Evolutionary conservation across 306 rosid genomes (phyloP), one percentile per base, ranked within the genome.

Genomic region (Benincasa hispida): DNA sequence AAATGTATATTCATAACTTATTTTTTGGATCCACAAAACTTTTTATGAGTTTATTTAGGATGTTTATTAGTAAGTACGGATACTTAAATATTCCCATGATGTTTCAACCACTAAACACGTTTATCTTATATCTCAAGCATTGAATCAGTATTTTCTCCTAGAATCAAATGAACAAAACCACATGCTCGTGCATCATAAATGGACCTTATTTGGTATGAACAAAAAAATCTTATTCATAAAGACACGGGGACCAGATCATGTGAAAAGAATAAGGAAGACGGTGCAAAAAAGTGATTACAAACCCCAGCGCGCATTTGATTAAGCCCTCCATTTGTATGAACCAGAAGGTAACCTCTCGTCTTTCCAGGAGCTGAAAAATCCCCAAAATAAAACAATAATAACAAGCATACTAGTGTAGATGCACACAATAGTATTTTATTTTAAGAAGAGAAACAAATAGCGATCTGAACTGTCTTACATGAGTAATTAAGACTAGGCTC

Each of bases 221-320:
- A 27, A 51, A 4, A 47, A 25, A 50, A 28, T 1, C 37, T 37
- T 35, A 39, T 65, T 63, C 72, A 32, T 32, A 14, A 27, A 63
- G 47, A 63, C 15, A 62, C n/a, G 15, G 11, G 69, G 47, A 5
- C 48, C 48, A 65, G 22, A 35, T 65, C 45, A 34, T 62, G 27
- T 10, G 30, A 37, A 30, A 18, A 65, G 10, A 37, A 65, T 37
- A 30, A 65, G 72, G 10, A 65, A 65, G 72, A 37, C 21, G 13
- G 35, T 25, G 35, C 55, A 24, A 11, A 42, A 68, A 37, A 70
- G 75, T 15, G 57, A 70, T 47, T 45, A 84, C 91, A 77, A 51
- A 91, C 98, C 97, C 98, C 97, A 45, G 93, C 82, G 77, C 97
- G 98, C 98, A 94, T 94, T 81, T 94, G 98, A 79, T 91, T 94